Base-by-base conservation (phyloP, 1,284 basidiomycete genomes). In the Cutaneotrichosporon sp. region DNA sequence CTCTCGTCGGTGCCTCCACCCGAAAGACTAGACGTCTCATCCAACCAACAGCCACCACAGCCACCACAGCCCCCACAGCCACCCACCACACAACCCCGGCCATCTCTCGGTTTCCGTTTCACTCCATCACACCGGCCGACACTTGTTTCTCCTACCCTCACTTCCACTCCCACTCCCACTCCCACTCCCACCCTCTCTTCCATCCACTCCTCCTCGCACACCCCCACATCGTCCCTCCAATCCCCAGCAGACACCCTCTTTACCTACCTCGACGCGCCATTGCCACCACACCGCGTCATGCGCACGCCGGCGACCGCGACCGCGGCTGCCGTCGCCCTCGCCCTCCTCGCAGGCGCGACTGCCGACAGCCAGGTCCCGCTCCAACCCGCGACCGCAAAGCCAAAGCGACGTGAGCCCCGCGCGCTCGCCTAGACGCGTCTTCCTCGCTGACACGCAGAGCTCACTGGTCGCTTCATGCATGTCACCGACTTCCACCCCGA, bases 401-500 rank as follows among this genome's bases (percentile, higher is more conserved):
- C 52, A 27, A 63, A 63, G 50, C 62, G 54, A 29, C 49, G 62
- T 63, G 54, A 59, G 62, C 59, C 22, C 20, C 45, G 14, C 42
- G 38, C 18, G 14, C 4, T n/a, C 8, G 16, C 53, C 38, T 14
- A 13, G 14, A 13, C 22, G 9, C 31, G 51, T 34, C 13, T 11
- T 52, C 13, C 16, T 8, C n/a, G 9, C 51, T 38, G 20, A 66
- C 55, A 5, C 20, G 20, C 63, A 78, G 76, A 70, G 51, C 67
- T 79, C 25, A 78, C 69, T 31, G 78, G 78, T 25, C 71, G 78
- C 4, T 78, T 78, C 60, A 62, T 77, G 16, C 79, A 80, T 62
- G 72, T 81, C 38, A 81, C 80, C 29, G 80, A 81, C 60, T 74
- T 80, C 27, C 80, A 81, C 57, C 80, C 80, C 4, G 80, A 81